Base-by-base conservation (phyloP, 1,284 basidiomycete species). In the Malassezia pachydermatis region DNA sequence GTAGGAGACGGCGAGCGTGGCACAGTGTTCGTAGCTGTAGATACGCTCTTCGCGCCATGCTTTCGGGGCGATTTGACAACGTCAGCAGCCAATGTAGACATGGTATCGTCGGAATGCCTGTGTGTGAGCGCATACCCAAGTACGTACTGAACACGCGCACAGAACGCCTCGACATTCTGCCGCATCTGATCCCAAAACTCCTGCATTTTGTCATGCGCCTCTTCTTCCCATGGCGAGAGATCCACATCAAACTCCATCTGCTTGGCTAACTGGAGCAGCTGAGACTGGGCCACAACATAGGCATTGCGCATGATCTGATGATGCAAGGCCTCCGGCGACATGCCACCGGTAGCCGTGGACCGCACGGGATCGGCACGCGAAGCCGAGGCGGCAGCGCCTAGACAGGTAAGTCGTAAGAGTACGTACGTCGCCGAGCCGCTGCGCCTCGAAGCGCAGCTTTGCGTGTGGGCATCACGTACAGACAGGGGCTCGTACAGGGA, bases 41-140 rank as follows among this genome's bases (percentile, higher is more conserved):
- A 11, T 20, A 33, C 22, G 6, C 11, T 42, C 19, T 20, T 23
- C 20, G 25, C 32, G 22, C 25, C 16, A 4, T 38, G 19, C 25
- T 51, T 51, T 10, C 50, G 44, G 3, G 50, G 50, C 23, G 50
- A 52, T 27, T 52, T 52, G 50, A 52, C 36, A 13, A 52, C 40
- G 7, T 46, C 50, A 22, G 50, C 50, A 2, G 44, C 40, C 6
- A 47, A 17, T 4, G 20, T 24, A n/a, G 39, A 28, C 28, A 23
- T 22, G 25, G 23, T 24, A 4, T 36, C 44, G 14, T 17, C 16
- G 10, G 9, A 30, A 30, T n/a, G 29, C 17, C 39, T 28, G 39
- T n/a, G 27, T 16, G 39, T 41, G 7, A 38, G 36, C 20, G 10
- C 14, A 6, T 11, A 5, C 16, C 19, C n/a, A 30, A 30, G 10